Base-by-base conservation (phyloP, 139 green algal species). In the Coelastrella sp. region DNA sequence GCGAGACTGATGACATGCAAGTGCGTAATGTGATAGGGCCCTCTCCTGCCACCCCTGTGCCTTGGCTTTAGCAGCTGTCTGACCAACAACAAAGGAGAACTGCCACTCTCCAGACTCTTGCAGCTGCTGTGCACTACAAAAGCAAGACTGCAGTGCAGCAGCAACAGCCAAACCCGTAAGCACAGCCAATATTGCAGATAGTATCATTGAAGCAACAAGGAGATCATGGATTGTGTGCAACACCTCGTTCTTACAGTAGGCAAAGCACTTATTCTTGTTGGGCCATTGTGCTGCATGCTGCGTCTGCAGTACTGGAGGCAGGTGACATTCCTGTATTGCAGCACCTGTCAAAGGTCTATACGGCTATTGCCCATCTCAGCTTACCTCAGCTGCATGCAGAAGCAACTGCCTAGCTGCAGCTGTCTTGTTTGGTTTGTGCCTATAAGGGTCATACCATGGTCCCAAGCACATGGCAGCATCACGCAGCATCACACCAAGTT, bases 401-500 rank as follows among this genome's bases (percentile, higher is more conserved):
- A 66, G 30, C 72, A 35, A 48, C 72, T 34, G 11, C 72, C 72
- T 59, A 25, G 17, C n/a, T n/a, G n/a, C n/a, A 48, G 45, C 72
- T 27, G 21, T n/a, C 48, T 7, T 32, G n/a, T 23, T 30, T 21
- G 45, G 72, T 11, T 17, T 80, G 8, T 50, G 66, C 15, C 48
- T 30, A 45, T 48, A 80, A 8, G 72, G 72, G 45, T 80, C 72
- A 45, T 50, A 51, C 72, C 72, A 80, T 5, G 72, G 72, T 1
- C 41, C 72, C 45, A 80, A 15, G 30, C 72, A 80, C 30, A 43
- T 34, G 7, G 30, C 72, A 32, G 27, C 30, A 45, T 66, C 72
- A 7, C 72, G 45, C 45, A 80, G 48, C 72, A 80, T 15, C 48
- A 67, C 30, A 21, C 72, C 45, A 45, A 80, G 25, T 5, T 34